Evolutionary conservation across 352 stramenopile genomes (phyloP).

Genomic region (Peronospora farinosa): DNA sequence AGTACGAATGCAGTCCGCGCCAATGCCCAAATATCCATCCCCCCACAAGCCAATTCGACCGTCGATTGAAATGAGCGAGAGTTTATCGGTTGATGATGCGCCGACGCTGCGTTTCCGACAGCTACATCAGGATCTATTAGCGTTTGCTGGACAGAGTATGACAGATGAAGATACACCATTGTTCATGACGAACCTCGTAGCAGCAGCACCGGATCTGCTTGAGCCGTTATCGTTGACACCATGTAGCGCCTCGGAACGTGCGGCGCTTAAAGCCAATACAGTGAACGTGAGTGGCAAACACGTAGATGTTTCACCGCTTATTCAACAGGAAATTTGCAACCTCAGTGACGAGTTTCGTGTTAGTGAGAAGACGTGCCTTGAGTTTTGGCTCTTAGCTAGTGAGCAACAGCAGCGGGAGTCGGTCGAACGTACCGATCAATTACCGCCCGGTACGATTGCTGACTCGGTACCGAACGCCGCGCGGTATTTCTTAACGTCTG

Average conservation of each 20-base stretch:
- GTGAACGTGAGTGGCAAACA: slow-evolving; percentile 54
- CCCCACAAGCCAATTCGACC: slow-evolving; percentile 21
- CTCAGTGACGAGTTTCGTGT: slow-evolving; percentile 72
- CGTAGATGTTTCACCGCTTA: slow-evolving; percentile 67
- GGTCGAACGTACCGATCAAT: slow-evolving; percentile 66
- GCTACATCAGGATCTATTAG: slow-evolving; percentile 66
- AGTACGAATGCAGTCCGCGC: slow-evolving; percentile 26
- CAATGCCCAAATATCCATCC: slow-evolving; percentile 18
- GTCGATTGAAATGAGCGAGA: slow-evolving; percentile 25
- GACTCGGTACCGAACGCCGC: slow-evolving; percentile 58
- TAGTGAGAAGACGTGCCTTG: slow-evolving; percentile 58
- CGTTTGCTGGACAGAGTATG: slow-evolving; percentile 59
- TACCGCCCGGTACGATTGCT: slow-evolving; percentile 36
- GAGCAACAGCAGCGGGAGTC: slow-evolving; percentile 57
- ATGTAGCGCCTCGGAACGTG: slow-evolving; percentile 39
- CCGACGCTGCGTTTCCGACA: slow-evolving; percentile 61
- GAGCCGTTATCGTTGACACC: slow-evolving; percentile 34
- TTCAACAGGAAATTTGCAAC: slow-evolving; percentile 76
- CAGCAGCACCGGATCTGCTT: slow-evolving; percentile 36
- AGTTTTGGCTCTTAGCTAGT: slow-evolving; percentile 76
- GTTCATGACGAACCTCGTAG: slow-evolving; percentile 52
- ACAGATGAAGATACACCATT: slow-evolving; percentile 56
- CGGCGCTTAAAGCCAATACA: slow-evolving; percentile 59
- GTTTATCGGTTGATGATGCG: slow-evolving; percentile 43
- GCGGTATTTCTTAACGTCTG: slow-evolving; percentile 68